phyloP scores from a whole-genome alignment of 179 eudicot genomes.

The Heliamphora pulchella region DNA sequence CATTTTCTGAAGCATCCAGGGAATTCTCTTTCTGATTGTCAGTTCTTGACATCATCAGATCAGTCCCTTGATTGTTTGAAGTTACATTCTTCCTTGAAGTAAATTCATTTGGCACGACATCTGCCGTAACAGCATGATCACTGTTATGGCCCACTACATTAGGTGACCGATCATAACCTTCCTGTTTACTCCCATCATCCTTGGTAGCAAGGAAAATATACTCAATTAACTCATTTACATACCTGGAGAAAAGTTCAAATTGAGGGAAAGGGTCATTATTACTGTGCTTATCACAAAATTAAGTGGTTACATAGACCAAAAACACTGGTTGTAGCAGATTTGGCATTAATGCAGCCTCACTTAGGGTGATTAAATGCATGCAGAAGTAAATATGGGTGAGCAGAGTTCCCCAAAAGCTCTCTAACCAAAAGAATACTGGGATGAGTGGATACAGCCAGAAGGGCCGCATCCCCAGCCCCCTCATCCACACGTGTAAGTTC shows the following conservation, averaged over 20 bases:
- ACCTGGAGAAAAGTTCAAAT: conserved; percentile 41
- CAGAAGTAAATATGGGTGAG: background rate
- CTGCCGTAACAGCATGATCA: conserved; percentile 31
- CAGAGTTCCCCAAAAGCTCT: background rate
- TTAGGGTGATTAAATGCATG: background rate
- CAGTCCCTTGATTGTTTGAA: conserved; percentile 30
- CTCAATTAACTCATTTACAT: conserved; percentile 82
- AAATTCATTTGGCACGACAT: conserved; percentile 28
- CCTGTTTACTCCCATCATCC: conserved; percentile 40
- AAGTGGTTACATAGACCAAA: background rate
- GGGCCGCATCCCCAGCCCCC: background rate
- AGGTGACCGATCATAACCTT: conserved; percentile 40
- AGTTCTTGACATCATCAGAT: conserved; percentile 21
- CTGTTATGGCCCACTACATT: conserved; percentile 27
- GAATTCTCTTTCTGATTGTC: conserved; percentile 27
- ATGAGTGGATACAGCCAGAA: background rate
- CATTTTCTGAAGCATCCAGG: conserved; percentile 31
- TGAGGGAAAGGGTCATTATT: background rate
- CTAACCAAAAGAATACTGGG: background rate
- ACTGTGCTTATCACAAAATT: background rate
- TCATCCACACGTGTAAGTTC: background rate
- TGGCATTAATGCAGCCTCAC: background rate
- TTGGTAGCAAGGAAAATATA: conserved; percentile 49
- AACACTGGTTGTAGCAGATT: background rate
- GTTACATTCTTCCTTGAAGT: conserved; percentile 23